A percentile compares a stretch with the other conserved stretches of the same genome.
Conservation (phyloP, 306 rosid genomes). For the Echinosophora koreensis region DNA sequence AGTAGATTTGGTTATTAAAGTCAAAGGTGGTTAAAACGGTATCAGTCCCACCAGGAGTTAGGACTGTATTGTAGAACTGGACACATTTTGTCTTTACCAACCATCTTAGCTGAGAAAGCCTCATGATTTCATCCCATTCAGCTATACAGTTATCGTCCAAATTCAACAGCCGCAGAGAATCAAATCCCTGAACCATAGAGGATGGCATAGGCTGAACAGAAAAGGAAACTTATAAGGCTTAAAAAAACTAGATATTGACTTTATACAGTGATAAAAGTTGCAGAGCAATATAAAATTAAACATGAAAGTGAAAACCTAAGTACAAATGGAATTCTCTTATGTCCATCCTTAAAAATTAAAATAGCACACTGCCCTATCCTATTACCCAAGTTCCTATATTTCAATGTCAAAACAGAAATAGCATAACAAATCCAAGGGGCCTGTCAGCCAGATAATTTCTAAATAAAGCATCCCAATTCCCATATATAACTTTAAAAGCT, state of each 20-base stretch:
- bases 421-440: slow-evolving; percentile 32
- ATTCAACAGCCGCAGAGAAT: slow-evolving; percentile 83
- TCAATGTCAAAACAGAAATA: slow-evolving; percentile 24
- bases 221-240: slow-evolving; percentile 45
- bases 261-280: slow-evolving; percentile 14
- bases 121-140: slow-evolving; percentile 86
- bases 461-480: slow-evolving; percentile 36
- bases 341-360: background rate
- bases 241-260: slow-evolving; percentile 30
- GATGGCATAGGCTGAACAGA: slow-evolving; percentile 70
- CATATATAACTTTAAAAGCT: slow-evolving; percentile 13
- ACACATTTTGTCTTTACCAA: slow-evolving; percentile 44
- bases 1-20: slow-evolving; percentile 33
- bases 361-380: slow-evolving; percentile 17
- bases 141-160: slow-evolving; percentile 82
- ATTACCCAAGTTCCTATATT: slow-evolving; percentile 25
- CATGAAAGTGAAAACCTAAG: slow-evolving; percentile 14
- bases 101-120: slow-evolving; percentile 86
- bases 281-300: slow-evolving; percentile 26
- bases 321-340: slow-evolving; percentile 4
- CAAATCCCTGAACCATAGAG: slow-evolving; percentile 81
- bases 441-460: slow-evolving; percentile 35
- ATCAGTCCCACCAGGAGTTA: slow-evolving; percentile 10
- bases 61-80: slow-evolving; percentile 35
- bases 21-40: slow-evolving; percentile 24